A percentile compares a stretch with the other conserved stretches of the same genome.
Conservation (phyloP, 2,329 filamentous ascomycete genomes). For the Scortechinia acanthostroma region DNA sequence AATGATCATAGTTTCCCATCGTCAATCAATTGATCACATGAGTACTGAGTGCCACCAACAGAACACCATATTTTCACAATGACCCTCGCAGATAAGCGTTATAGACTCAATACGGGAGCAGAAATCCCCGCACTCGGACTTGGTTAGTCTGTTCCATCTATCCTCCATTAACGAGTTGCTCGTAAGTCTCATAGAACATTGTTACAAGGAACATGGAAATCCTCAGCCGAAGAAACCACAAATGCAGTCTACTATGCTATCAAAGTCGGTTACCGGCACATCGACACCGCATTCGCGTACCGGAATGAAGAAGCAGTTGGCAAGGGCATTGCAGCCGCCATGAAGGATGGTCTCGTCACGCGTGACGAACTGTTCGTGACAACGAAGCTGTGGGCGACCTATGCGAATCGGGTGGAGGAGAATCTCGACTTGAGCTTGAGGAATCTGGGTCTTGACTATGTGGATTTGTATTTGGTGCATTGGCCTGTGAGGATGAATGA, state of each 20-base stretch:
- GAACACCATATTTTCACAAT: no score
- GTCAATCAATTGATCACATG: no score
- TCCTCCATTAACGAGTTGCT: no score
- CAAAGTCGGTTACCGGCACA: slow-evolving; percentile 64
- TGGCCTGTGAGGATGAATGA: slow-evolving; percentile 64
- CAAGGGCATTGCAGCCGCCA: slow-evolving; percentile 50
- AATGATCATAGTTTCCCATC: no score
- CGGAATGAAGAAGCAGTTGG: slow-evolving; percentile 69
- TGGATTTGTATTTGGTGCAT: slow-evolving; percentile 68
- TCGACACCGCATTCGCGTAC: slow-evolving; percentile 72
- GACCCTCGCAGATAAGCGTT: no score
- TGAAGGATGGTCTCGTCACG: slow-evolving; percentile 53
- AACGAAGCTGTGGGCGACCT: slow-evolving; percentile 77
- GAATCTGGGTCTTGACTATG: slow-evolving; percentile 56
- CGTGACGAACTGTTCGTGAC: slow-evolving; percentile 65
- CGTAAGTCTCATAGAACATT: no score
- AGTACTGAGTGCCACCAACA: no score
- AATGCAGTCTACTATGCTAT: slow-evolving; percentile 67
- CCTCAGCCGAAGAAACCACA: slow-evolving; percentile 56
- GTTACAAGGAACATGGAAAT: slow-evolving; percentile 85
- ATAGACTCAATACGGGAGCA: slow-evolving; percentile 68
- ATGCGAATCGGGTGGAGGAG: slow-evolving; percentile 63
- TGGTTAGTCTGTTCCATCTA: no score
- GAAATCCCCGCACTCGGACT: slow-evolving; percentile 73
- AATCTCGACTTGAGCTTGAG: slow-evolving; percentile 52